A percentile compares a stretch with the other conserved stretches of the same genome.
Conservation (phyloP, 306 rosid species). For the Citrullus colocynthis region DNA sequence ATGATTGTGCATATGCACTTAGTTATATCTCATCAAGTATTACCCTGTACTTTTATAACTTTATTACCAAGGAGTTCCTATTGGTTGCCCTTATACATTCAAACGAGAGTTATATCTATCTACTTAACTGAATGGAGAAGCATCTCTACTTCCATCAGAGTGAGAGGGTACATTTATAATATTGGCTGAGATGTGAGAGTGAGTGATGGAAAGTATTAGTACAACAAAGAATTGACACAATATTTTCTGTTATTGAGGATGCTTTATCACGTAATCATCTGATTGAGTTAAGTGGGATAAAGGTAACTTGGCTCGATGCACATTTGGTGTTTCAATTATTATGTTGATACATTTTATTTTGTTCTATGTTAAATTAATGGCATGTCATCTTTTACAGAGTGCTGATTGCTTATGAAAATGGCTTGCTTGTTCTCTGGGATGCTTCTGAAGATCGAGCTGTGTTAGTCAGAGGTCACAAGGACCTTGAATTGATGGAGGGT, state of each 20-base stretch:
- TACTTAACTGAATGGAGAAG: not conserved
- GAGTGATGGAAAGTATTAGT: not conserved
- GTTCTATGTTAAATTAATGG: not conserved
- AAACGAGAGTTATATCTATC: not conserved
- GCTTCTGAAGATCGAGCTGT: conserved; percentile 61
- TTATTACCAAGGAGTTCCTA: not conserved
- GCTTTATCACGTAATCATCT: not conserved
- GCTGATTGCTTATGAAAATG: conserved; percentile 74
- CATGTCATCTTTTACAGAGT: conserved; percentile 42
- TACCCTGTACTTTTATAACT: not conserved
- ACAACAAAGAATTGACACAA: not conserved
- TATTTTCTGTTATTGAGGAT: not conserved
- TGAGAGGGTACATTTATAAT: not conserved
- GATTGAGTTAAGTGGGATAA: not conserved
- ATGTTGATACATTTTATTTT: not conserved
- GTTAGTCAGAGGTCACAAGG: conserved; percentile 54
- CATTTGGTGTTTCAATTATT: not conserved
- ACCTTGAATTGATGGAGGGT: conserved; percentile 36
- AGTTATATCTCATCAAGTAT: not conserved
- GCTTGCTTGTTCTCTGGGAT: conserved; percentile 77
- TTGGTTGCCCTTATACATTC: not conserved
- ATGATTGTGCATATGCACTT: not conserved
- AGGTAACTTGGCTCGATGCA: not conserved
- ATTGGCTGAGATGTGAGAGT: not conserved
- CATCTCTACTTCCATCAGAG: not conserved